phyloP scores from a whole-genome alignment of 1,284 basidiomycete species.

The Cryptococcus wingfieldii region DNA sequence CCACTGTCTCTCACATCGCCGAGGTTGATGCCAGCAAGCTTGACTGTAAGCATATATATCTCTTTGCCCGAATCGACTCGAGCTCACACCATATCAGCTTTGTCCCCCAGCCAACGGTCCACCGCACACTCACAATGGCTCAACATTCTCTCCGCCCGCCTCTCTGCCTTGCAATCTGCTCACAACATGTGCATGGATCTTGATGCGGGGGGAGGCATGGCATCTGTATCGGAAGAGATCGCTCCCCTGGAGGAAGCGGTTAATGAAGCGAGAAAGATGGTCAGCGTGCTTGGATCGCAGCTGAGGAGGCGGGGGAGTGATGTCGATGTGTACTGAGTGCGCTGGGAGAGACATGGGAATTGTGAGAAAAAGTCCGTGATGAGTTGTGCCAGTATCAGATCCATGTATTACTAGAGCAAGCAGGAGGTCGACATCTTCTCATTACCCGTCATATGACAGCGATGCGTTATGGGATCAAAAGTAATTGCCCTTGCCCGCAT shows the following conservation, averaged over 20 bases:
- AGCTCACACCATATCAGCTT: conserved; percentile 10
- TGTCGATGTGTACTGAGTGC: background rate
- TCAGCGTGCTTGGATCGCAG: conserved; percentile 23
- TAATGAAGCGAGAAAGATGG: conserved; percentile 25
- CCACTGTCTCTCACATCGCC: background rate
- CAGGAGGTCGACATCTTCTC: conserved; percentile 7
- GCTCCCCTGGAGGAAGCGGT: conserved; percentile 24
- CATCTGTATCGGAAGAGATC: conserved; percentile 13
- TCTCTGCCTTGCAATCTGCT: conserved; percentile 10
- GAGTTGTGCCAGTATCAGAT: background rate
- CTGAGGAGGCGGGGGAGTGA: conserved; percentile 24
- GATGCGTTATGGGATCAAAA: conserved; percentile 4
- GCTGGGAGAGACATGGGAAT: background rate
- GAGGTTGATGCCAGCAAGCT: too few species aligned
- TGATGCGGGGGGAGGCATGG: conserved; percentile 23
- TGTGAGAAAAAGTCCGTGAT: background rate
- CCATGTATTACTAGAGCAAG: too few species aligned
- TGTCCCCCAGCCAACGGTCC: conserved; percentile 17
- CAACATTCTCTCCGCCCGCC: conserved; percentile 11
- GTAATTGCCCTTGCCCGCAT: conserved; percentile 20
- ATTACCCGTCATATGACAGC: background rate
- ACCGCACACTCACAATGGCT: conserved; percentile 26
- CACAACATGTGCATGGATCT: conserved; percentile 18
- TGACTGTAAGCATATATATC: too few species aligned
- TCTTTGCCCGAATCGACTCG: background rate